Percentiles rank a stretch among this genome's conserved stretches.
Conservation (phyloP, 768 basidiomycete genomes). For the Serendipita indica region DNA sequence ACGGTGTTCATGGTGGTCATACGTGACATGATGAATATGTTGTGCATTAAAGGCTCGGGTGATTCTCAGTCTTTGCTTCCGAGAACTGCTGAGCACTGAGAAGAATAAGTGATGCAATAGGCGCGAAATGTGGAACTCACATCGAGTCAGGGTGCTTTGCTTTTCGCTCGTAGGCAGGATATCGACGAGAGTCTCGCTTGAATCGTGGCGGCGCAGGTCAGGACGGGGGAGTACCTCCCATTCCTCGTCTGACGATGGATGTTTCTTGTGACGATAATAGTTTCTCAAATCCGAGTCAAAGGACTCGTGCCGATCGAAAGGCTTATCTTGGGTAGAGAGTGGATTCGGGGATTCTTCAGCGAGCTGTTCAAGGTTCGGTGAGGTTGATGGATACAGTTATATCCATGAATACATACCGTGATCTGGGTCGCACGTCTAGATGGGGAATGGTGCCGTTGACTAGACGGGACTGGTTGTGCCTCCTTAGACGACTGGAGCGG, state of each 20-base stretch:
- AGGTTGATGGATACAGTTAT: no score
- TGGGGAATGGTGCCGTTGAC: no score
- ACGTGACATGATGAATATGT: slow-evolving; percentile 1
- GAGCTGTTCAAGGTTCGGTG: no score
- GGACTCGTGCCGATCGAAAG: neutral
- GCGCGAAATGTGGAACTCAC: neutral
- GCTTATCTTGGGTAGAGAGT: no score
- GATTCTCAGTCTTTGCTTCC: neutral
- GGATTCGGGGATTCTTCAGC: no score
- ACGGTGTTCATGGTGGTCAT: neutral
- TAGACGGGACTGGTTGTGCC: no score
- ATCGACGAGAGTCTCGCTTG: neutral
- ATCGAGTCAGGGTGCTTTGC: neutral
- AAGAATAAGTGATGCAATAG: neutral
- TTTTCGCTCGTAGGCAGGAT: neutral
- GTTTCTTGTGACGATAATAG: neutral
- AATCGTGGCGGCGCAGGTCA: neutral
- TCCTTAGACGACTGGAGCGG: no score
- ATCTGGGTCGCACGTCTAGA: no score
- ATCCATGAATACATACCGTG: no score
- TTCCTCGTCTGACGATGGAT: neutral
- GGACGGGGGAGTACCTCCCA: neutral
- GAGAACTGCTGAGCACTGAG: neutral
- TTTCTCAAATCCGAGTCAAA: slow-evolving; percentile 8
- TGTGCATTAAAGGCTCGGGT: neutral